Base-by-base conservation (phyloP, 306 rosid species). In the Pterocarpus santalinus region DNA sequence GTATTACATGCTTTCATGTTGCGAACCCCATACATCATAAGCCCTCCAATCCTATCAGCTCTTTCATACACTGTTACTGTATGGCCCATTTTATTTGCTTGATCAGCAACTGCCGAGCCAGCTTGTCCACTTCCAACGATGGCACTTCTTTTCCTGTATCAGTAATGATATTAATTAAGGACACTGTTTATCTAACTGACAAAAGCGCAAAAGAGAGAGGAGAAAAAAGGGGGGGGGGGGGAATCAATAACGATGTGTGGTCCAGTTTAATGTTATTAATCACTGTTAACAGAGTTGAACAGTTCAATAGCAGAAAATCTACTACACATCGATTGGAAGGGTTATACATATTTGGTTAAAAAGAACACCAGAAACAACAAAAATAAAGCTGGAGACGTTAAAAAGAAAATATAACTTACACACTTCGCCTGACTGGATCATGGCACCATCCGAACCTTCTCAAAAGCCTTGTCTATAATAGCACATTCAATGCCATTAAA, bases 1-100 rank as follows among this genome's bases (percentile, higher is more conserved):
- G 97, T 79, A 95, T 97, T 49, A 93, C 49, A 69, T 93, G 99
- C 47, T 80, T 95, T 93, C 99, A 95, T 93, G 88, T 95, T 95
- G 69, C 97, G 98, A 73, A 93, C 97, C 57, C 99, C 99, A 77
- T 95, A 95, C 97, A 95, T 95, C 99, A 95, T 95, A 77, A 95
- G 99, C 78, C 99, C 99, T 80, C 89, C 28, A 22, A 22, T 22
- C 28, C 28, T 22, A 22, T 22, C 28, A 22, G 28, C 28, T 22
- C 28, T 22, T 22, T 22, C 28, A 22, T 22, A 22, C 28, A 22
- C 28, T 22, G 28, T 82, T 51, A 93, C 93, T 7, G 84, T 82
- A 77, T 93, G 99, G 60, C 98, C 99, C 89, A 86, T 80, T 86
- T 90, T 89, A 73, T 95, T 95, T 58, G 93, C 88, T 79, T 95